Evolutionary conservation across 2,329 filamentous ascomycete species (phyloP), one percentile per base, ranked within the genome.

Genomic region (Fusarium tricinctum): DNA sequence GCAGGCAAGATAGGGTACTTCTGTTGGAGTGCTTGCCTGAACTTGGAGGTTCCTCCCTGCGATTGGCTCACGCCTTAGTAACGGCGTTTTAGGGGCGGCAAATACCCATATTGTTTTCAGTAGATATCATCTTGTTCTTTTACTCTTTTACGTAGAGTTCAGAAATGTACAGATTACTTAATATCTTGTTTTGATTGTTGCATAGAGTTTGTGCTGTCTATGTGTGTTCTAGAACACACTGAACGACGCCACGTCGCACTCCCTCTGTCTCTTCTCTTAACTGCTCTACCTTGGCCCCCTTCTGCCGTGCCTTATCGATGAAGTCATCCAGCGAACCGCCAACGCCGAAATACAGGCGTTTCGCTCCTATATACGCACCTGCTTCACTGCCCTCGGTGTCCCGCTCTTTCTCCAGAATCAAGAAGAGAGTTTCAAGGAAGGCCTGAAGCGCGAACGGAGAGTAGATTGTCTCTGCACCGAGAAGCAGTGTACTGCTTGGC

Each of bases 381-480:
- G 88, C 87, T 51, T 81, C 80, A 50, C 83, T 81, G 5, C 75
- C 74, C 4, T 75, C 69, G 3, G 58, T 56, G 6, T 48, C 33
- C 33, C 63, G 57, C 49, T 89, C 83, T 49, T 79, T 78, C 20
- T 82, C 75, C 44, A 94, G 79, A 17, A 92, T 80, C 6, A 80
- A 80, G 42, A 91, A 83, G 14, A 94, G 81, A 6, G 89, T 89
- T 39, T 91, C 86, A 1, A 89, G 87, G 74, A 95, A 96, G 0
- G 88, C 85, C 35, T 82, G 81, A 22, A 94, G 84, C 0, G 91
- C 90, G 58, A 89, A 88, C 0, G 91, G 92, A 4, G 90, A 93
- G 79, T 96, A 96, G 44, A 96, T 95, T 0, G 92, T 96, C 78
- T 96, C 92, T 1, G 92, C 91, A 1, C 90, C 92, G 3, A 96